These are phyloP conservation scores for Berberis thunbergii DNA, from an alignment of 164 flowering plant genomes.

Conservation along the genomic window DNA sequence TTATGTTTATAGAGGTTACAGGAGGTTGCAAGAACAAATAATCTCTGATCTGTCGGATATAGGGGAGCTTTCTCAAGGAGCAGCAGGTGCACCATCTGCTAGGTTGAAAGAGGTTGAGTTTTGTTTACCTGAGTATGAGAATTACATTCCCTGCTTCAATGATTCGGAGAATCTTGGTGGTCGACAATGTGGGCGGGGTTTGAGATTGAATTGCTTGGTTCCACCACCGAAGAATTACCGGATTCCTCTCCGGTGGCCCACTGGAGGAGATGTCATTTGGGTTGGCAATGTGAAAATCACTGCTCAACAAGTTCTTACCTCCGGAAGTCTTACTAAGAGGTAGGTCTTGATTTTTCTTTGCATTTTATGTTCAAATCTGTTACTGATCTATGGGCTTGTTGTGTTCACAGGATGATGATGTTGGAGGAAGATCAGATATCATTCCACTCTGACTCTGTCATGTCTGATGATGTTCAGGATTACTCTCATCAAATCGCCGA, in stretches of 20 bases:
- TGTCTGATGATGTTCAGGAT: constrained; percentile 87
- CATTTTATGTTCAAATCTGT: not conserved
- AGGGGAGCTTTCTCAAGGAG: constrained; percentile 70
- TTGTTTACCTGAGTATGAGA: constrained; percentile 60
- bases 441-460: constrained; percentile 68
- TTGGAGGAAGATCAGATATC: constrained; percentile 93
- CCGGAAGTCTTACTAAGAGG: constrained; percentile 98
- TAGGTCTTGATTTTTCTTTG: constrained; percentile 12
- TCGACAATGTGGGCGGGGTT: constrained; percentile 48
- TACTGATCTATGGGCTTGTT: not conserved
- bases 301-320: constrained; percentile 90
- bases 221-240: constrained; percentile 74
- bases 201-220: constrained; percentile 51
- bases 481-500: constrained; percentile 98
- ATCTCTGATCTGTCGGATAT: constrained; percentile 73
- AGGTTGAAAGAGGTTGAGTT: constrained; percentile 65
- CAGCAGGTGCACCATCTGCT: constrained; percentile 9
- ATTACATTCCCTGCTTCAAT: constrained; percentile 85
- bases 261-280: constrained; percentile 95
- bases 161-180: constrained; percentile 47
- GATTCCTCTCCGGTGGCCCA: constrained; percentile 94
- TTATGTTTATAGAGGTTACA: constrained; percentile 47
- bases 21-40: constrained; percentile 75
- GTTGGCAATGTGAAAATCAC: constrained; percentile 82
- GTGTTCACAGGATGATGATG: constrained; percentile 86